Percentiles rank a stretch among this genome's conserved stretches.
Conservation (phyloP, 2,329 filamentous ascomycete genomes). For the Colletotrichum magnum region DNA sequence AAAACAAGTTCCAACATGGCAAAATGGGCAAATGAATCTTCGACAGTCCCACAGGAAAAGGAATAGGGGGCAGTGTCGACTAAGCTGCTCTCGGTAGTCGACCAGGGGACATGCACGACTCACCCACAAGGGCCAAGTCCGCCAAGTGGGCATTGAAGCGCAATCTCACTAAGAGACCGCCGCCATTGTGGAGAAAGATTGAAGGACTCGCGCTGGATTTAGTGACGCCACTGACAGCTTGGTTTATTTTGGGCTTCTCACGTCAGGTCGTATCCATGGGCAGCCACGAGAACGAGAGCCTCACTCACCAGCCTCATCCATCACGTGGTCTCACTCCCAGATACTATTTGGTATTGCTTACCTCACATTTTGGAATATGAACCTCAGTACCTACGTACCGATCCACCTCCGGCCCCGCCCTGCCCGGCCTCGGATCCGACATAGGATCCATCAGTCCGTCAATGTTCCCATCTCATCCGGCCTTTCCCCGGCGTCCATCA, state of each 20-base stretch:
- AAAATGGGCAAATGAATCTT: constrained; percentile 23
- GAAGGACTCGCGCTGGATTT: constrained; percentile 2
- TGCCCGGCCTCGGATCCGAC: too few species aligned
- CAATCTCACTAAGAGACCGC: constrained; percentile 7
- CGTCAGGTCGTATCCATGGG: constrained; percentile 2
- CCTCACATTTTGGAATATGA: too few species aligned
- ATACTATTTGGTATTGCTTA: too few species aligned
- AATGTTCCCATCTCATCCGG: too few species aligned
- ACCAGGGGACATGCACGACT: constrained; percentile 14
- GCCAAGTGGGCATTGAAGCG: constrained; percentile 19
- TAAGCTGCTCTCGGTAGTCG: constrained; percentile 10
- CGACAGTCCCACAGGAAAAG: constrained; percentile 17
- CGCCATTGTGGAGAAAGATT: constrained; percentile 3
- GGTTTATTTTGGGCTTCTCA: constrained; percentile 15
- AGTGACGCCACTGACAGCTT: constrained; percentile 2
- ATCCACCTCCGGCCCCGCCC: too few species aligned
- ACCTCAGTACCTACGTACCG: too few species aligned
- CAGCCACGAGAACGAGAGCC: not conserved
- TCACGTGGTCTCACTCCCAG: too few species aligned
- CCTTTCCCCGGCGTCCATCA: too few species aligned
- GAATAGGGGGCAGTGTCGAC: constrained; percentile 24
- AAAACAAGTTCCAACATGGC: constrained; percentile 5
- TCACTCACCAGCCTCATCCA: too few species aligned
- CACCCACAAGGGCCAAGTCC: not conserved
- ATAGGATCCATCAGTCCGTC: too few species aligned